Conservation (phyloP, 2,329 filamentous ascomycete species). For the Pseudocercospora crystallina region DNA sequence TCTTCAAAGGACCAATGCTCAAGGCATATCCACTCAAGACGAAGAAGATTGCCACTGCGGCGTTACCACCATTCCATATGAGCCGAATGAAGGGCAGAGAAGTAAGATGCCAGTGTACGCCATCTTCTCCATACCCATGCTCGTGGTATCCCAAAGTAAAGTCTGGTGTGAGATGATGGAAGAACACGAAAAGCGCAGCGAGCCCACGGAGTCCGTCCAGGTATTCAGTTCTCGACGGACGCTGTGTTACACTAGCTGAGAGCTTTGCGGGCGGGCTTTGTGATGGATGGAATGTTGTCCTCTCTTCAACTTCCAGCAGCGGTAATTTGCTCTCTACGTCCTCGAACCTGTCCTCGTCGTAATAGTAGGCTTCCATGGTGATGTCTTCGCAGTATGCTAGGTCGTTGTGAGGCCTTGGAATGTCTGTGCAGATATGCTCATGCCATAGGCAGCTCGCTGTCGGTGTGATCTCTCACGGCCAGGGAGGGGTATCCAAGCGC, state of each 20-base stretch:
- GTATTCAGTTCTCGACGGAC: constrained; percentile 43
- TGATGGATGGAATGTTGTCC: background rate
- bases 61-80: constrained; percentile 61
- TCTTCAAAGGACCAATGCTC: constrained; percentile 12
- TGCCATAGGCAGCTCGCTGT: no score
- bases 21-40: constrained; percentile 53
- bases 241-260: background rate
- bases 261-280: no score
- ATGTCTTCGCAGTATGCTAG: no score
- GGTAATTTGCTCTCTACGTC: constrained; percentile 33
- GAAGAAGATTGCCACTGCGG: constrained; percentile 53
- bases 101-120: constrained; percentile 48
- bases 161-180: constrained; percentile 53
- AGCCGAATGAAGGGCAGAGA: constrained; percentile 58
- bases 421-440: no score
- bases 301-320: background rate
- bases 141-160: constrained; percentile 42
- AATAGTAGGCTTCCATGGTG: no score
- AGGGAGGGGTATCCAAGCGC: no score
- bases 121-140: constrained; percentile 35
- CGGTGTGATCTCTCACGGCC: no score
- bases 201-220: constrained; percentile 65
- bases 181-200: constrained; percentile 64
- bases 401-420: no score
- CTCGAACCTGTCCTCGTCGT: no score